phyloP scores from a whole-genome alignment of 768 basidiomycete species.

The Amanita exitialis region DNA sequence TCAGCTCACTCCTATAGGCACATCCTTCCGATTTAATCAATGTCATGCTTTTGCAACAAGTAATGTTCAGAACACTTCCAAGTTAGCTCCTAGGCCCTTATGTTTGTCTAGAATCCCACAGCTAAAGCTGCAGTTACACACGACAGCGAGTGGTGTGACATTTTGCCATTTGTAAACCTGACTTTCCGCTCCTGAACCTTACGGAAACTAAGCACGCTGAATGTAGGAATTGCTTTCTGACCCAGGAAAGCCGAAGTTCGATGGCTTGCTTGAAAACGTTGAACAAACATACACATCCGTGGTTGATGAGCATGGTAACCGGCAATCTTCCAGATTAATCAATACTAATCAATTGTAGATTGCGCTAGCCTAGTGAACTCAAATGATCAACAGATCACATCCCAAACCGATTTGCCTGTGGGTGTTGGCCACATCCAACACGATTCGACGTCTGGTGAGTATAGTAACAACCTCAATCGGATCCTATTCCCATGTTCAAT shows the following conservation, averaged over 20 bases:
- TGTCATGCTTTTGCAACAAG: not conserved
- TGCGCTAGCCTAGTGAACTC: too few relatives aligned
- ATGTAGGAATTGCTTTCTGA: not conserved
- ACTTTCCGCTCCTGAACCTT: not conserved
- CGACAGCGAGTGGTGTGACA: not conserved
- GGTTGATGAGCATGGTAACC: not conserved
- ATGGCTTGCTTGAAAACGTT: not conserved
- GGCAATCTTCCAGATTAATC: too few relatives aligned
- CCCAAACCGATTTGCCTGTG: too few relatives aligned
- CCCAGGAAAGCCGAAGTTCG: not conserved
- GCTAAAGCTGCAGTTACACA: not conserved
- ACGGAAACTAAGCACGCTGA: not conserved
- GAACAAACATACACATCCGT: not conserved
- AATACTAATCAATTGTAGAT: too few relatives aligned
- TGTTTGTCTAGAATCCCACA: not conserved
- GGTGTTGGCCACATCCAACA: too few relatives aligned
- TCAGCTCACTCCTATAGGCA: not conserved
- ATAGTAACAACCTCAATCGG: too few relatives aligned
- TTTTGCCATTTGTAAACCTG: not conserved
- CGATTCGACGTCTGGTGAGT: too few relatives aligned
- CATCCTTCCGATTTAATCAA: not conserved
- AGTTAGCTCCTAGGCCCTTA: too few relatives aligned
- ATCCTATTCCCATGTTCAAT: too few relatives aligned
- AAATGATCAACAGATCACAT: too few relatives aligned
- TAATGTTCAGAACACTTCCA: too few relatives aligned